Percentiles rank a stretch among this genome's conserved stretches.
Evolutionary conservation across 1,284 basidiomycete genomes (phyloP).

Genomic region (Porphyrellus sp.): DNA sequence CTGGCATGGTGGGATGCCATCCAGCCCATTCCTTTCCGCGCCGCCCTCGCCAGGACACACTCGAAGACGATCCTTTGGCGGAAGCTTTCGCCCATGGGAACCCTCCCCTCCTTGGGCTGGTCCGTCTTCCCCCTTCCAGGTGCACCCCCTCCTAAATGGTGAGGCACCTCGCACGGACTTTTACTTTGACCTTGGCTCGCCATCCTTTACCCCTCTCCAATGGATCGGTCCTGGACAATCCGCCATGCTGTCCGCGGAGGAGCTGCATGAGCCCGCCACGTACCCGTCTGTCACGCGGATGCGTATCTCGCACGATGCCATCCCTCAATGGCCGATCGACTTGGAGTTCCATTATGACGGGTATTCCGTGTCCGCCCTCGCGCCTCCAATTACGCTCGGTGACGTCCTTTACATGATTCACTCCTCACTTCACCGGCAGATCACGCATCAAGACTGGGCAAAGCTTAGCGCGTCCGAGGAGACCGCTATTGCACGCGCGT

Average conservation of each 20-base stretch:
- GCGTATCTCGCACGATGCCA: constrained; percentile 52
- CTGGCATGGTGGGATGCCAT: constrained; percentile 35
- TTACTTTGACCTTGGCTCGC: constrained; percentile 52
- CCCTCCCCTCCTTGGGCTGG: constrained; percentile 25
- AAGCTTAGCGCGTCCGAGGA: constrained; percentile 41
- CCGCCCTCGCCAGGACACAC: constrained; percentile 17
- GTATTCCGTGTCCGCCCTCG: constrained; percentile 10
- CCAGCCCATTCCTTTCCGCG: constrained; percentile 26
- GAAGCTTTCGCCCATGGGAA: constrained; percentile 27
- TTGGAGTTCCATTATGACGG: constrained; percentile 40
- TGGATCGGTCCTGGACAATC: constrained; percentile 39
- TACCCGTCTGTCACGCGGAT: constrained; percentile 55
- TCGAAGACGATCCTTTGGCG: constrained; percentile 44
- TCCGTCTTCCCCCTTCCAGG: constrained; percentile 38
- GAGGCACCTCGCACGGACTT: constrained; percentile 45
- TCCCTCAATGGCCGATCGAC: constrained; percentile 62
- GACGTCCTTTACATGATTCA: constrained; percentile 58
- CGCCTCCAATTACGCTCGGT: constrained; percentile 52
- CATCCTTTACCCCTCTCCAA: constrained; percentile 45
- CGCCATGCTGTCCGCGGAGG: constrained; percentile 38
- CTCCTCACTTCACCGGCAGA: constrained; percentile 47
- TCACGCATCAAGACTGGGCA: constrained; percentile 58
- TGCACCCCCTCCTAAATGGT: constrained; percentile 61
- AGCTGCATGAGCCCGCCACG: constrained; percentile 53
- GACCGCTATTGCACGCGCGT: constrained; percentile 50